Evolutionary conservation across 805 yeast genomes (phyloP), one percentile per base, ranked within the genome.

Genomic region (Candida namnaoensis): DNA sequence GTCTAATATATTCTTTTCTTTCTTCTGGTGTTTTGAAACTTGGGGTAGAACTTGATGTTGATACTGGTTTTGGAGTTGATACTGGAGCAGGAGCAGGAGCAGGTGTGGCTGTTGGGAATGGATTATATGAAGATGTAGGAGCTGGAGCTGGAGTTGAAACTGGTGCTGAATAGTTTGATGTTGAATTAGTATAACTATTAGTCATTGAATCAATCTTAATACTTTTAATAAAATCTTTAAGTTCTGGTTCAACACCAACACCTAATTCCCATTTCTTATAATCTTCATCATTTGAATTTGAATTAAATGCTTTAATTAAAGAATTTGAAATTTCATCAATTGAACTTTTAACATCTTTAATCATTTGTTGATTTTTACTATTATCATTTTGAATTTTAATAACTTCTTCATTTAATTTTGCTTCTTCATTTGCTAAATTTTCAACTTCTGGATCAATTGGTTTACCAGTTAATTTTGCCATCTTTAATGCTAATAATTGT

Each of bases 401-500:
- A 24, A 71, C 60, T 40, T 77, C 81, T 46, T 71, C 73, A 42
- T 69, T 72, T 46, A 82, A 66, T 41, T 49, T 53, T 15, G 50
- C 46, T 39, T 62, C 62, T 37, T 62, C 65, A 3, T 52, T 58
- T 12, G 53, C 60, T 25, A 68, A 69, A 36, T 62, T 60, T 25
- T 65, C 64, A 34, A 52, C 35, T 13, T 40, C 48, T 5, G 57
- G 53, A 23, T 72, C 69, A 7, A 73, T 61, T 7, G 75, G 67
- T 53, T 80, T 82, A 6, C 96, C 96, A 0, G 97, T 90, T 53
- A 91, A 72, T 4, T 91, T 87, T 27, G 96, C 95, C 95, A 91
- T 88, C 50, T 95, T 75, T 39, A 90, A 85, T 47, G 80, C 79
- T 51, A 93, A 68, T 43, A 80, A 64, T 35, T 91, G 95, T 55